These are phyloP conservation scores for Mortierella sp. DNA, from an alignment of 371 early-diverging fungal species.

Conservation along the genomic window DNA sequence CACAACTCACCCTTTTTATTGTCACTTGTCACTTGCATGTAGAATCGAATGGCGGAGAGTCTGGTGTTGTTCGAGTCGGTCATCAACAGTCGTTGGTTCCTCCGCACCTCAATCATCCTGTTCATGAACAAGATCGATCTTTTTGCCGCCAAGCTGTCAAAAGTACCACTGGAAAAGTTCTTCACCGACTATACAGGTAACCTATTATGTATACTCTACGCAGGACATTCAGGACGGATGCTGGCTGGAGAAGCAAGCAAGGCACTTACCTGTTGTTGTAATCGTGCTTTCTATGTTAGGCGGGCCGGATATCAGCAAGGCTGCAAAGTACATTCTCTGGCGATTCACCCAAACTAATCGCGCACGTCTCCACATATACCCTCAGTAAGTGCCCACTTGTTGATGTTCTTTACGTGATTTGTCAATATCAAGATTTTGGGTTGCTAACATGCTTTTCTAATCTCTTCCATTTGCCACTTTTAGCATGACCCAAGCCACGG, in stretches of 20 bases:
- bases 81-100: slow-evolving; percentile 77
- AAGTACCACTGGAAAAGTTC: slow-evolving; percentile 67
- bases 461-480: background rate
- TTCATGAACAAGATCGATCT: slow-evolving; percentile 84
- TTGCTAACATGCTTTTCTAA: background rate
- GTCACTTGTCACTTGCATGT: background rate
- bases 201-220: background rate
- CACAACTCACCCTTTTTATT: background rate
- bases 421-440: background rate
- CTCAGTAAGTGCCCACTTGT: slow-evolving; percentile 71
- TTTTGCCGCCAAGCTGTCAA: slow-evolving; percentile 68
- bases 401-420: too few relatives aligned
- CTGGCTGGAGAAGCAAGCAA: too few relatives aligned
- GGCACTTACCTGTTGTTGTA: too few relatives aligned
- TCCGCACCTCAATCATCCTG: slow-evolving; percentile 76
- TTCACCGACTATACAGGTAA: slow-evolving; percentile 74
- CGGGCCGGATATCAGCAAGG: slow-evolving; percentile 77
- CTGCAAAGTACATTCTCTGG: slow-evolving; percentile 85
- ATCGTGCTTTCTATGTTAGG: slow-evolving; percentile 25
- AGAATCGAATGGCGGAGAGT: background rate
- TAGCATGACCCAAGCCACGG: slow-evolving; percentile 85
- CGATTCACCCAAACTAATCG: slow-evolving; percentile 82
- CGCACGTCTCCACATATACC: slow-evolving; percentile 82
- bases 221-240: too few relatives aligned
- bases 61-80: slow-evolving; percentile 83